These are phyloP conservation scores for Umbilicaria muhlenbergii DNA, from an alignment of 495 filamentous ascomycete genomes.

Conservation along the genomic window DNA sequence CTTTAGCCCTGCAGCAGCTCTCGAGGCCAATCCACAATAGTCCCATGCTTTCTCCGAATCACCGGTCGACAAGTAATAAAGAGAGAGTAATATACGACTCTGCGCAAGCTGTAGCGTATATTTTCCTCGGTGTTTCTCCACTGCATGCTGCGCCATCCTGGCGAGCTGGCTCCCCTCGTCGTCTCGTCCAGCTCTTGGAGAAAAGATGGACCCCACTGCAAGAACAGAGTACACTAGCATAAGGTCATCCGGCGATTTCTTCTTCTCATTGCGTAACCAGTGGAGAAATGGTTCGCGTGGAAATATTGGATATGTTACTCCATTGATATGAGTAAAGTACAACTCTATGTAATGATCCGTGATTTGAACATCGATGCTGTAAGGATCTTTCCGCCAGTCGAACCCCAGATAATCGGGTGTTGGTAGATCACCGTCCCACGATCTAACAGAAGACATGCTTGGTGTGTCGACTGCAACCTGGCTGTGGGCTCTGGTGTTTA, in stretches of 20 bases:
- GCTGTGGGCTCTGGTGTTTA: too few relatives aligned
- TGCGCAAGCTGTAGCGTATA: slow-evolving; percentile 47
- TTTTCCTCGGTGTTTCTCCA: slow-evolving; percentile 29
- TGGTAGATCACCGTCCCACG: too few relatives aligned
- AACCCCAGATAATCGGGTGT: slow-evolving; percentile 28
- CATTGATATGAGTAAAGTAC: slow-evolving; percentile 39
- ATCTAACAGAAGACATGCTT: too few relatives aligned
- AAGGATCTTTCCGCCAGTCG: slow-evolving; percentile 51
- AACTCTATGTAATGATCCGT: slow-evolving; percentile 35
- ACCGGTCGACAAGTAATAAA: slow-evolving; percentile 47
- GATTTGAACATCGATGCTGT: slow-evolving; percentile 31
- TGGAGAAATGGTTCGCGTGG: slow-evolving; percentile 33
- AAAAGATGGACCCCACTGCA: slow-evolving; percentile 41
- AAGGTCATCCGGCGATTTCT: slow-evolving; percentile 45
- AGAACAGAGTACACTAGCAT: slow-evolving; percentile 58
- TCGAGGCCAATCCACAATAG: slow-evolving; percentile 39
- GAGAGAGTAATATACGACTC: slow-evolving; percentile 41
- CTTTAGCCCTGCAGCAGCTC: slow-evolving; percentile 38
- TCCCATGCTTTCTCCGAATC: slow-evolving; percentile 40
- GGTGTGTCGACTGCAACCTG: too few relatives aligned
- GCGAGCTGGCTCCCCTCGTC: slow-evolving; percentile 33
- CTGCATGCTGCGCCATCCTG: slow-evolving; percentile 41
- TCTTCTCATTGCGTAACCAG: slow-evolving; percentile 35
- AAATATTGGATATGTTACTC: slow-evolving; percentile 39
- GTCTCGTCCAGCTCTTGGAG: slow-evolving; percentile 32